These are phyloP conservation scores for Prunus armeniaca DNA, from an alignment of 306 rosid species.

Conservation along the genomic window DNA sequence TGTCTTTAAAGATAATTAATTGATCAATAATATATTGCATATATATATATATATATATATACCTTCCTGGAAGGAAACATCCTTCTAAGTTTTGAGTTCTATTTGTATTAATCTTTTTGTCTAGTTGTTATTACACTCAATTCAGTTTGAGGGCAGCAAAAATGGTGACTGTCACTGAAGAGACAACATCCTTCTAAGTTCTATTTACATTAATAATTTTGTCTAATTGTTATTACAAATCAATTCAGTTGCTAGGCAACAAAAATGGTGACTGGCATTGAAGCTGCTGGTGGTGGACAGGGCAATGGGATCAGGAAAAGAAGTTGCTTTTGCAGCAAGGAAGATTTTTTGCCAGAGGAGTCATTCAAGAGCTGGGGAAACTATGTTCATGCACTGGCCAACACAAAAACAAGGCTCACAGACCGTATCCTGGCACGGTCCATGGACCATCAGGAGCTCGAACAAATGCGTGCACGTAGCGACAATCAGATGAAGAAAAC, in stretches of 20 bases:
- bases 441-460: conserved; percentile 15
- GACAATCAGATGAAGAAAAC: conserved; percentile 31
- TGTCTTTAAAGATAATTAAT: neutral
- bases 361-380: conserved; percentile 31
- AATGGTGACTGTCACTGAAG: no score
- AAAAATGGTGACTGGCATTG: conserved; percentile 1
- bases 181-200: neutral
- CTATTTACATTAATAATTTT: no score
- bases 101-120: no score
- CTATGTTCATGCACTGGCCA: conserved; percentile 21
- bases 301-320: neutral
- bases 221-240: no score
- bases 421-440: conserved; percentile 26
- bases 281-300: neutral
- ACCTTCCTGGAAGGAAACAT: no score
- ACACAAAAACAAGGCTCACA: conserved; percentile 18
- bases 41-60: no score
- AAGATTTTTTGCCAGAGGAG: conserved; percentile 35
- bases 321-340: conserved; percentile 16
- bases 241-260: neutral
- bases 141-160: no score
- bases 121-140: no score
- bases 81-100: no score
- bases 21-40: no score
- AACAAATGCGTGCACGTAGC: conserved; percentile 21